phyloP scores from a whole-genome alignment of 345 rosid species.

The Rhizophora apiculata region DNA sequence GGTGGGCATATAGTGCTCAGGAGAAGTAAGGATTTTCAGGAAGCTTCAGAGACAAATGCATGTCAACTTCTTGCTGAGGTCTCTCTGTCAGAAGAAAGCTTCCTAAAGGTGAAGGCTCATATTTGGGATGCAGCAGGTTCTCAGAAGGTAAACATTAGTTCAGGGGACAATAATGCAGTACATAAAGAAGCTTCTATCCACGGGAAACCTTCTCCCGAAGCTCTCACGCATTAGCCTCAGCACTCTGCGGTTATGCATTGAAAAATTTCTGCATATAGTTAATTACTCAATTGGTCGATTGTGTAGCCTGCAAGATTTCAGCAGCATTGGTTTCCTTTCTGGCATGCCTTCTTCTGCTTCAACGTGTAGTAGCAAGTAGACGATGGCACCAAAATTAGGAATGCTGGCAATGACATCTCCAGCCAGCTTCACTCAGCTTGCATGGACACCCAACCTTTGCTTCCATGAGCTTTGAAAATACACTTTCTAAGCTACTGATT shows the following conservation, averaged over 20 bases:
- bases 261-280: neutral
- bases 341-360: no score
- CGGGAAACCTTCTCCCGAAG: neutral
- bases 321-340: no score
- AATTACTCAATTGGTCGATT: no score
- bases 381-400: no score
- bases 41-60: neutral
- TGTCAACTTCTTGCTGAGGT: slow-evolving; percentile 1
- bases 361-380: no score
- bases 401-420: no score
- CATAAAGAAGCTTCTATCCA: slow-evolving; percentile 15
- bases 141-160: neutral
- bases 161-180: neutral
- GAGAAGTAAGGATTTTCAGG: neutral
- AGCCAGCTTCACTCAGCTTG: no score
- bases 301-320: no score
- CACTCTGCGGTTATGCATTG: slow-evolving; percentile 19
- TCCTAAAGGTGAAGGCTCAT: neutral
- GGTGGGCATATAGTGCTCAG: neutral
- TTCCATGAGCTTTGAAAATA: no score
- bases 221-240: slow-evolving; percentile 10
- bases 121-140: slow-evolving; percentile 9
- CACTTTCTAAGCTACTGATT: no score
- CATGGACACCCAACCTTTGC: no score
- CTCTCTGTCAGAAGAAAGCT: neutral